Percentiles rank a stretch among this genome's conserved stretches.
These are phyloP conservation scores for Nannochloropsis limnetica DNA, from an alignment of 352 stramenopile genomes.

Conservation along the genomic window DNA sequence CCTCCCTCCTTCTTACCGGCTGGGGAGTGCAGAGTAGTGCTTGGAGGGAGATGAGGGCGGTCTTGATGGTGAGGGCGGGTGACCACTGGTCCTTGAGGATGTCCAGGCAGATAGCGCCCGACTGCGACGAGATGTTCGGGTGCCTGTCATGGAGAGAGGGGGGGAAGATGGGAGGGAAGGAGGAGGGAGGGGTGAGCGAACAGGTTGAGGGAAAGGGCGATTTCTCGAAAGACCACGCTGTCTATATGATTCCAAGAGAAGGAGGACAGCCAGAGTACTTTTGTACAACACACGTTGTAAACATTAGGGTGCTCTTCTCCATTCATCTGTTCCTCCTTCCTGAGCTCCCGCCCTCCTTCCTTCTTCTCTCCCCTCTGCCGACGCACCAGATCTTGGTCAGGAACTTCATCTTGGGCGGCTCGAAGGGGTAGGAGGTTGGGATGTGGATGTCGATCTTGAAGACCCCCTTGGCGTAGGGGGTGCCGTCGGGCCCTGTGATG, in stretches of 20 bases:
- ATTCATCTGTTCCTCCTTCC: too few relatives aligned
- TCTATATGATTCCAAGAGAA: too few relatives aligned
- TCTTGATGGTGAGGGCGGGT: constrained; percentile 92
- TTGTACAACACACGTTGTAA: too few relatives aligned
- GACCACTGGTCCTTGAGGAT: constrained; percentile 95
- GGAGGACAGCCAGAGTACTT: too few relatives aligned
- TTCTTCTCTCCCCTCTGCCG: not conserved
- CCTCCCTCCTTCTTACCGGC: constrained; percentile 54
- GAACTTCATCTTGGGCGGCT: constrained; percentile 80
- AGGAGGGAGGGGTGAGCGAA: not conserved
- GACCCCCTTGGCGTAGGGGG: constrained; percentile 72
- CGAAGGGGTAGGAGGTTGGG: constrained; percentile 84
- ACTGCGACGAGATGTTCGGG: constrained; percentile 93
- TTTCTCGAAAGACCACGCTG: too few relatives aligned
- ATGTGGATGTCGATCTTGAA: constrained; percentile 87
- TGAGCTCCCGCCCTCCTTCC: too few relatives aligned
- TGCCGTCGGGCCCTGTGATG: constrained; percentile 65
- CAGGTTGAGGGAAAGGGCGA: not conserved
- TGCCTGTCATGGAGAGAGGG: constrained; percentile 80
- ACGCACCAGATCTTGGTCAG: constrained; percentile 51
- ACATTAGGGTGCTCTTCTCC: too few relatives aligned
- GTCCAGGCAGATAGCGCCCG: constrained; percentile 88
- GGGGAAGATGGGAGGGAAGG: not conserved
- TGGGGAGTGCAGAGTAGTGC: constrained; percentile 85
- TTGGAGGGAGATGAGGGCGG: constrained; percentile 83